These are phyloP conservation scores for Cercospora canescens DNA, from an alignment of 2,329 filamentous ascomycete genomes.

Conservation along the genomic window DNA sequence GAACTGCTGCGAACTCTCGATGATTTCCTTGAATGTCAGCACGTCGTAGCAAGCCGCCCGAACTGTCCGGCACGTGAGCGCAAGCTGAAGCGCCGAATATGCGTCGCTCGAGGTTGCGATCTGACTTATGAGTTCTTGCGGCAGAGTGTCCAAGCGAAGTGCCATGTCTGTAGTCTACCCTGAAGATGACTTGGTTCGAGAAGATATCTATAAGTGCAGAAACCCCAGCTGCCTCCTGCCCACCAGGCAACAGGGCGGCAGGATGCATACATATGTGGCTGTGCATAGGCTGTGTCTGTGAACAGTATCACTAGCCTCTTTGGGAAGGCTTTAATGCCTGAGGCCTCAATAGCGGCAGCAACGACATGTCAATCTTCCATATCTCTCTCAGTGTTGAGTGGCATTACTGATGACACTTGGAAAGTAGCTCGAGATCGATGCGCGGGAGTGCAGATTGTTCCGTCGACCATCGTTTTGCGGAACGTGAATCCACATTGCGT, in stretches of 20 bases:
- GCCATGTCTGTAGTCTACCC: neutral
- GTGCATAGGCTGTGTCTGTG: neutral
- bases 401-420: neutral
- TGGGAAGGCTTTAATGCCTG: neutral
- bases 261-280: neutral
- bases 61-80: conserved; percentile 13
- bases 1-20: neutral
- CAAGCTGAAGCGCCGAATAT: conserved; percentile 9
- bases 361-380: neutral
- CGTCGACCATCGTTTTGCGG: conserved; percentile 4
- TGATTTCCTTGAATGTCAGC: conserved; percentile 18
- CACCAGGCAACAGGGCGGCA: neutral
- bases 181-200: neutral
- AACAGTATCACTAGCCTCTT: neutral
- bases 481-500: conserved; percentile 6
- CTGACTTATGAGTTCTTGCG: conserved; percentile 20
- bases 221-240: neutral
- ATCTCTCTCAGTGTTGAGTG: neutral
- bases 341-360: neutral
- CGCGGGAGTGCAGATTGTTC: neutral
- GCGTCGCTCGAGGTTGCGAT: conserved; percentile 20
- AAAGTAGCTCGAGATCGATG: neutral
- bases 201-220: neutral
- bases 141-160: conserved; percentile 11
- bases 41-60: conserved; percentile 18